Evolutionary conservation across 352 stramenopile genomes (phyloP).

Genomic region (Phytophthora citricola): DNA sequence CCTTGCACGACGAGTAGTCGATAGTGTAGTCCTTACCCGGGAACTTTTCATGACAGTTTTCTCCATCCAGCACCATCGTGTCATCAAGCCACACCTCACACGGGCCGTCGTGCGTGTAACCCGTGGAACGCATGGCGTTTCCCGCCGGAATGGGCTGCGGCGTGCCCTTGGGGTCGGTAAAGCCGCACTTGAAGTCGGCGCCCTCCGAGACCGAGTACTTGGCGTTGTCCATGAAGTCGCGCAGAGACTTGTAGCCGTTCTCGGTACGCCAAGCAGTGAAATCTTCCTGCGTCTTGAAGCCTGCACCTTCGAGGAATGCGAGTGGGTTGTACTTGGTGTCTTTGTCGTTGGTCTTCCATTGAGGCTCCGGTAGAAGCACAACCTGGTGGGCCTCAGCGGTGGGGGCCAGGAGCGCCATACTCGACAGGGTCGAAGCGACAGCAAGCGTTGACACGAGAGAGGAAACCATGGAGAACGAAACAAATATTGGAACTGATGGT

Average conservation of each 20-base stretch:
- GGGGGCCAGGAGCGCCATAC: slow-evolving; percentile 22
- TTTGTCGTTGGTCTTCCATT: slow-evolving; percentile 36
- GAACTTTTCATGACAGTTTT: neutral
- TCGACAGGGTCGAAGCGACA: slow-evolving; percentile 22
- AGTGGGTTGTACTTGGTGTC: slow-evolving; percentile 50
- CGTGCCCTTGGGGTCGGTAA: slow-evolving; percentile 29
- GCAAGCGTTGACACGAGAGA: slow-evolving; percentile 27
- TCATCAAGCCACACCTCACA: slow-evolving; percentile 28
- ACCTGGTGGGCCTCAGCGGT: slow-evolving; percentile 39
- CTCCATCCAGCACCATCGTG: neutral
- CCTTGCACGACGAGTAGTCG: neutral
- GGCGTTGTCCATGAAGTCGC: slow-evolving; percentile 21
- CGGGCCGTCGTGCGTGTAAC: slow-evolving; percentile 1
- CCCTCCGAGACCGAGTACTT: slow-evolving; percentile 36
- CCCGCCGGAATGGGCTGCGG: slow-evolving; percentile 43
- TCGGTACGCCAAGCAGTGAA: slow-evolving; percentile 38
- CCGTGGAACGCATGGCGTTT: slow-evolving; percentile 28
- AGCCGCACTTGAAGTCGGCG: slow-evolving; percentile 40
- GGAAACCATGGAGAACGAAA: slow-evolving; percentile 7
- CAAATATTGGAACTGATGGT: neutral
- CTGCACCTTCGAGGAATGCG: slow-evolving; percentile 52
- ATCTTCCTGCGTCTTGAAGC: slow-evolving; percentile 44
- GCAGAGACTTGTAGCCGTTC: slow-evolving; percentile 42
- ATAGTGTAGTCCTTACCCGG: neutral
- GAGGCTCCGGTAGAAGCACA: slow-evolving; percentile 44